These are phyloP conservation scores for Fistulinella staudtii DNA, from an alignment of 1,284 basidiomycete genomes.

Conservation along the genomic window DNA sequence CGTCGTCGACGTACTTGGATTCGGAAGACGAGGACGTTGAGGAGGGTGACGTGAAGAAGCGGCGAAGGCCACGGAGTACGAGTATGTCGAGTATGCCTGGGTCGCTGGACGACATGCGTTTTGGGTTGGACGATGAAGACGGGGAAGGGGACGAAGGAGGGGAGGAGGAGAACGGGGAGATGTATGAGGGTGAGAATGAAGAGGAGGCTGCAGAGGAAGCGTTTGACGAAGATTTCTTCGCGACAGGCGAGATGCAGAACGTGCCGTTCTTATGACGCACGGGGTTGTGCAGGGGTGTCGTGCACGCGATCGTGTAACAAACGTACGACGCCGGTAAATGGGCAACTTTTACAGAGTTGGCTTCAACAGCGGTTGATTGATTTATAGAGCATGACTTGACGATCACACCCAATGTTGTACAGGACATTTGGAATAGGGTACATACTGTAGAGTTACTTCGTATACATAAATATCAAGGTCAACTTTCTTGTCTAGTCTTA, in stretches of 20 bases:
- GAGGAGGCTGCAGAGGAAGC: slow-evolving; percentile 57
- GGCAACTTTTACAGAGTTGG: no score
- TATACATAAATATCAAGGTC: no score
- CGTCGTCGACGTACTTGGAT: slow-evolving; percentile 47
- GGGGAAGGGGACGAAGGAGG: slow-evolving; percentile 31
- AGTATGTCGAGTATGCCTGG: slow-evolving; percentile 84
- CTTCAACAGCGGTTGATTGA: no score
- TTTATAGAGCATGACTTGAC: no score
- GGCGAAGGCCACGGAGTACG: slow-evolving; percentile 44
- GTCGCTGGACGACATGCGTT: slow-evolving; percentile 56
- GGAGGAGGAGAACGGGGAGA: slow-evolving; percentile 28
- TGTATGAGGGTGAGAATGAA: slow-evolving; percentile 39
- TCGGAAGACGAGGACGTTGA: slow-evolving; percentile 54
- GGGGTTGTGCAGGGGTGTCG: background rate
- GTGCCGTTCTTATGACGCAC: slow-evolving; percentile 62
- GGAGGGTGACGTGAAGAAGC: slow-evolving; percentile 36
- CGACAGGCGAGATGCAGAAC: slow-evolving; percentile 81
- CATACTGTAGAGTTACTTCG: no score
- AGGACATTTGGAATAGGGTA: no score
- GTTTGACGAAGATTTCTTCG: slow-evolving; percentile 78
- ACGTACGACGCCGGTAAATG: no score
- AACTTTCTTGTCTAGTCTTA: no score
- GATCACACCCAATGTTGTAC: no score
- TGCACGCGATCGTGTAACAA: no score
- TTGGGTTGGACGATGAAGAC: slow-evolving; percentile 49